Base-by-base conservation (phyloP, 2,329 filamentous ascomycete species). In the Microsporum canis region DNA sequence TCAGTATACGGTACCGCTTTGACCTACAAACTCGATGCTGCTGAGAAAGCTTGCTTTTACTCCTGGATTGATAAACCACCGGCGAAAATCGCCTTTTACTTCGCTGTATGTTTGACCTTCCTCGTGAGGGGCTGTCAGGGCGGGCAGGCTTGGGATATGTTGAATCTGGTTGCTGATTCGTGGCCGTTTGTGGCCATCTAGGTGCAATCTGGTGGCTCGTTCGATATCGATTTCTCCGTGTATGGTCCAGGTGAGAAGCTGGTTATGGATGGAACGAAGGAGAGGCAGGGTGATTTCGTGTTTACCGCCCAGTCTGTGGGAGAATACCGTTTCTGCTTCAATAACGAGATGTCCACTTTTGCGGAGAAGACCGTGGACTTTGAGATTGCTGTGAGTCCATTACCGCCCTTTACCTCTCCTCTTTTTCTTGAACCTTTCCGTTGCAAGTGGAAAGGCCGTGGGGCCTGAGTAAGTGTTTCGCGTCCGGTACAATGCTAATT, bases 291-390 rank as follows among this genome's bases (percentile, higher is more conserved):
- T 60, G 94, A 99, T 76, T 97, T 95, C 71, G 94, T 99, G 65
- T 99, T 99, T 76, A 96, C 91, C 0, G 94, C 91, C 53, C 89
- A 90, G 70, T 84, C 90, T 59, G 71, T 82, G 5, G 94, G 94
- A 66, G 92, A 97, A 71, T 96, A 97, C 78, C 84, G 86, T 60
- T 97, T 99, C 79, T 99, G 94, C 82, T 99, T 99, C 80, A 88
- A 91, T 77, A 99, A 99, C 72, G 88, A 94, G 72, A 96, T 99
- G 88, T 95, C 89, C 71, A 97, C 92, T 0, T 96, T 96, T 73
- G 87, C 91, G 59, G 94, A 99, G 78, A 99, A 99, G 79, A 86
- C 90, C 73, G 91, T 99, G 65, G 94, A 99, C 75, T 96, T 99
- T 71, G 94, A 99, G 78, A 96, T 99, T 72, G 84, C 91, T 64